Evolutionary conservation across 768 basidiomycete species (phyloP), one percentile per base, ranked within the genome.

Genomic region (Suillus decipiens): DNA sequence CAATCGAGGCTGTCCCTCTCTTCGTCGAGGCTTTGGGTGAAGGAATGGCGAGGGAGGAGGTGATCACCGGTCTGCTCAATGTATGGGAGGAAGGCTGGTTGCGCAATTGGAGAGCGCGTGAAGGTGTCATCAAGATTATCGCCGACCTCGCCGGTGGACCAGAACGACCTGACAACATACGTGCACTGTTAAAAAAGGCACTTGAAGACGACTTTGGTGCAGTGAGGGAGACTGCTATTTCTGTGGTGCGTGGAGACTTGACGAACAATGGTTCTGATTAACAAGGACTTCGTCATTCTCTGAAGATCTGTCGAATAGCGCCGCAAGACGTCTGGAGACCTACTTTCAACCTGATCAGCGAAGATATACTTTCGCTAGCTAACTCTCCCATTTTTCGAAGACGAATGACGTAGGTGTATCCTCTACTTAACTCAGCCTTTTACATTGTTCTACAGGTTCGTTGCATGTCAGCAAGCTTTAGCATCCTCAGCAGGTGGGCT

Each of bases 141-240:
- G 79, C 80, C 14, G 80, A 76, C 24, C 81, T 93, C 66, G 71
- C 77, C 33, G 74, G 82, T 15, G 80, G 78, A 17, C 71, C 75
- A 24, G 77, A 81, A 19, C 75, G 79, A 31, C 77, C 81, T 39
- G 77, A 78, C n/a, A 71, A 79, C 17, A 72, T 92, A n/a, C 72
- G 82, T 50, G 76, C 74, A 51, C 77, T 96, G 37, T 74, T 93
- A 61, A 75, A 76, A 63, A 79, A 78, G 62, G 92, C 88, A 0
- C 76, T 96, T 47, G 83, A 86, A 65, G 96, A 97, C 70, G 78
- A 77, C 19, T 92, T 93, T 60, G 89, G 93, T n/a, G 87, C 90
- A 41, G 94, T 99, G 5, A 80, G 96, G 60, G 91, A 93, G 69
- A 84, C 86, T 43, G 91, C 89, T 1, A 82, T 93, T 28, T 72